phyloP scores from a whole-genome alignment of 192 early-diverging fungal species.

The Backusella morwellensis region DNA sequence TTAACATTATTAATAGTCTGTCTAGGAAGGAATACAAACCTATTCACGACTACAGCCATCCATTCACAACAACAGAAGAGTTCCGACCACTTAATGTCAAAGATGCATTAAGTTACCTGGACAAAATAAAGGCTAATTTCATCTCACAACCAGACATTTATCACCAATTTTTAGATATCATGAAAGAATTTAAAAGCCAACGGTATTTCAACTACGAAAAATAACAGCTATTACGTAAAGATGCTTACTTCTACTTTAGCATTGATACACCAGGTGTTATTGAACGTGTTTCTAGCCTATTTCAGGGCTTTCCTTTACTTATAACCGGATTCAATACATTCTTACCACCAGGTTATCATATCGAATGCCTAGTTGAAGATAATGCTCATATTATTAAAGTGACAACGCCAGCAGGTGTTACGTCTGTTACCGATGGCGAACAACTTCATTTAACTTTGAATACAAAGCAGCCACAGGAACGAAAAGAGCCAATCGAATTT shows the following conservation, averaged over 20 bases:
- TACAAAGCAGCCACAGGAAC: conserved; percentile 90
- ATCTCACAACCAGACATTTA: conserved; percentile 89
- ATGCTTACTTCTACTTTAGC: neutral
- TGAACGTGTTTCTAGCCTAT: conserved; percentile 87
- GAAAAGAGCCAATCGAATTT: conserved; percentile 86
- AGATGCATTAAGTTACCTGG: conserved; percentile 92
- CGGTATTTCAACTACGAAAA: conserved; percentile 39
- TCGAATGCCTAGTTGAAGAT: conserved; percentile 79
- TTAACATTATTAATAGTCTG: neutral
- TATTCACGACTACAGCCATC: neutral
- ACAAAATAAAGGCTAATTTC: conserved; percentile 91
- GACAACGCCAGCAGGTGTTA: conserved; percentile 72
- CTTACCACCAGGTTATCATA: conserved; percentile 90
- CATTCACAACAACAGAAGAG: neutral
- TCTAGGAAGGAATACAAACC: neutral
- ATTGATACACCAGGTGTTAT: conserved; percentile 93
- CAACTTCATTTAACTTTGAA: conserved; percentile 20
- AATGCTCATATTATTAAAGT: conserved; percentile 75
- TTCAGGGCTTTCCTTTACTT: conserved; percentile 79
- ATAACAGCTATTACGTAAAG: neutral
- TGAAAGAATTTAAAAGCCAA: conserved; percentile 99
- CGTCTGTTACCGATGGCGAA: conserved; percentile 33
- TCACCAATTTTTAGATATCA: conserved; percentile 95
- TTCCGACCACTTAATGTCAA: conserved; percentile 74
- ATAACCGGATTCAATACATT: conserved; percentile 98